Base-by-base conservation (phyloP, 2,329 filamentous ascomycete genomes). In the Botrytis deweyae region DNA sequence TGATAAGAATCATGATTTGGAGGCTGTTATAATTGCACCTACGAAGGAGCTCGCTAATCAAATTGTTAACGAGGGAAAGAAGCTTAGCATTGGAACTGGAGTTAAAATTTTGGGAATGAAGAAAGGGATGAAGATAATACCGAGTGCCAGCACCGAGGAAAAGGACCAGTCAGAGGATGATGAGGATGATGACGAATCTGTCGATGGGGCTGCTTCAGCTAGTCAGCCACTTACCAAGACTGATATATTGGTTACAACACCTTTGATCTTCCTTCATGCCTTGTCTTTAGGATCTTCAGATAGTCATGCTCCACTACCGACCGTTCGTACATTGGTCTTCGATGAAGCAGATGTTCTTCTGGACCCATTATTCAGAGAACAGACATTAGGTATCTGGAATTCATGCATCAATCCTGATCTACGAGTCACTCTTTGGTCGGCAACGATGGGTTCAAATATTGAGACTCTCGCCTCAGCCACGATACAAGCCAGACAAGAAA, bases 261-360 rank as follows among this genome's bases (percentile, higher is more conserved):
- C 94, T 5, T 86, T 95, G 52, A 85, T 93, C 22, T 86, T 99
- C 5, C 87, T 95, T 42, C 93, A 96, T 80, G 90, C 93, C 4
- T 83, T 98, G 10, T 84, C 86, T 16, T 84, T 84, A 36, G 84
- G 84, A 72, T 80, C 84, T 78, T 70, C 77, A 16, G 75, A 75
- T 20, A 81, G 83, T 75, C 71, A 85, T 80, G 83, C 85, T 46
- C 83, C 86, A 8, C 83, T 97, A 8, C 89, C 93, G 0, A 87
- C 88, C 0, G 91, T 98, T 7, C 87, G 87, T 63, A 90, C 90
- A 69, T 85, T 99, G 29, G 88, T 98, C 52, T 86, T 99, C 4
- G 96, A 99, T 80, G 96, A 99, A 85, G 96, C 94, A 0, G 96
- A 99, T 82, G 94, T 98, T 22, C 90, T 99, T 9, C 88, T 99